Conservation (phyloP, 495 filamentous ascomycete genomes). For the Aspergillus leporis region DNA sequence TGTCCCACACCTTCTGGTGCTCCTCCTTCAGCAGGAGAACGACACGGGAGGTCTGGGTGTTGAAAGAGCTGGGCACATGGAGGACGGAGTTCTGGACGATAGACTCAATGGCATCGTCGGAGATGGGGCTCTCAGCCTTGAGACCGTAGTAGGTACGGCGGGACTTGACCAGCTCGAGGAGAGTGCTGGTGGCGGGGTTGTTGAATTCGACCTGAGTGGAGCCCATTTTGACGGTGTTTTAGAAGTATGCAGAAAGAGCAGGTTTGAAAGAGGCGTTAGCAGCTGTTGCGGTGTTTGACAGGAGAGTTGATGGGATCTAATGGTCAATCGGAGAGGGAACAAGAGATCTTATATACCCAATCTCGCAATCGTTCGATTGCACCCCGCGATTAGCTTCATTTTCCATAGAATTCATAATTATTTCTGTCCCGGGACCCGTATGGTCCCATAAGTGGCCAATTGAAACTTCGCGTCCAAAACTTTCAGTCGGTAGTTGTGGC, state of each 20-base stretch:
- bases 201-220: conserved; percentile 34
- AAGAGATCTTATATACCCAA: background rate
- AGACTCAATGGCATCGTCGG: conserved; percentile 36
- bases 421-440: background rate
- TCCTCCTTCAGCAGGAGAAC: conserved; percentile 51
- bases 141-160: conserved; percentile 51
- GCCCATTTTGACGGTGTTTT: conserved; percentile 28
- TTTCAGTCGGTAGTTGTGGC: background rate
- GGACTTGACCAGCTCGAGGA: conserved; percentile 40
- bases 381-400: background rate
- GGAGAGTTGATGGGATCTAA: background rate
- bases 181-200: conserved; percentile 42
- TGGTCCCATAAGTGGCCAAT: background rate
- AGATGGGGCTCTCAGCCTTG: conserved; percentile 45
- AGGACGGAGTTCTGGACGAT: conserved; percentile 47
- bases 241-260: background rate
- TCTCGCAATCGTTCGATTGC: background rate
- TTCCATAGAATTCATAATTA: background rate
- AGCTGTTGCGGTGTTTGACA: background rate
- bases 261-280: background rate
- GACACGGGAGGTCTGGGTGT: conserved; percentile 53
- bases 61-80: conserved; percentile 52
- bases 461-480: background rate
- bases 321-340: background rate
- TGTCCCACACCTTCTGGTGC: conserved; percentile 55